Percentiles rank a stretch among this genome's conserved stretches.
Evolutionary conservation across 1,139 yeast genomes (phyloP).

Genomic region (Starmera stellimalicola): DNA sequence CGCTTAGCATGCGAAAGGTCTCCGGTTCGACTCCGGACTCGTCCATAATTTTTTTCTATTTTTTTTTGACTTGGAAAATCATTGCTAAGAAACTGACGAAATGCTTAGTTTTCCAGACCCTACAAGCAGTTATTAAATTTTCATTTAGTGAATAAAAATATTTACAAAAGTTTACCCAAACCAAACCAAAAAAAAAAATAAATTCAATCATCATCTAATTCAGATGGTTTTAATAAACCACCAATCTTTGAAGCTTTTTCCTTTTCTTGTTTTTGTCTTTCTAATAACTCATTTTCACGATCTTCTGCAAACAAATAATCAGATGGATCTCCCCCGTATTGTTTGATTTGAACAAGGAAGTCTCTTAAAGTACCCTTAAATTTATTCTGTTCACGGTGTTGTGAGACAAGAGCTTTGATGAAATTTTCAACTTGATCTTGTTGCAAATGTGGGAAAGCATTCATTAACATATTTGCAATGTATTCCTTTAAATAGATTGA

Average conservation of each 20-base stretch:
- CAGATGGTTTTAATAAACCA: constrained; percentile 93
- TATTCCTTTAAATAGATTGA: constrained; percentile 71
- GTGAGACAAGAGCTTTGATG: constrained; percentile 63
- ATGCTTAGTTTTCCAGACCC: no score
- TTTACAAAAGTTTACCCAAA: no score
- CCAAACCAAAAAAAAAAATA: no score
- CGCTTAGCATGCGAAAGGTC: constrained; percentile 89
- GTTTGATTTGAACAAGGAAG: constrained; percentile 92
- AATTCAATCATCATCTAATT: constrained; percentile 61
- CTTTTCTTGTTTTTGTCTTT: constrained; percentile 59
- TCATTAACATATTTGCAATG: constrained; percentile 68
- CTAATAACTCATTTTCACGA: constrained; percentile 67
- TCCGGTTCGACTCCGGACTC: constrained; percentile 88
- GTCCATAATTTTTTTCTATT: constrained; percentile 46
- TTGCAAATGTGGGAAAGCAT: constrained; percentile 88
- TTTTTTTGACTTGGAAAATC: no score
- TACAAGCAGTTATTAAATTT: no score
- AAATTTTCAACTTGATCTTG: constrained; percentile 75
- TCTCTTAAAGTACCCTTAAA: constrained; percentile 88
- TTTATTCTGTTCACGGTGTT: constrained; percentile 64
- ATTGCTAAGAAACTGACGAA: no score
- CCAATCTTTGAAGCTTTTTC: constrained; percentile 85
- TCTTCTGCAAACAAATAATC: constrained; percentile 95
- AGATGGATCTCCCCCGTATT: constrained; percentile 86
- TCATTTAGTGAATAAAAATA: no score